Percentiles rank a stretch among this genome's conserved stretches.
Conservation (phyloP, 2,329 filamentous ascomycete species). For the Aureobasidium namibiae region DNA sequence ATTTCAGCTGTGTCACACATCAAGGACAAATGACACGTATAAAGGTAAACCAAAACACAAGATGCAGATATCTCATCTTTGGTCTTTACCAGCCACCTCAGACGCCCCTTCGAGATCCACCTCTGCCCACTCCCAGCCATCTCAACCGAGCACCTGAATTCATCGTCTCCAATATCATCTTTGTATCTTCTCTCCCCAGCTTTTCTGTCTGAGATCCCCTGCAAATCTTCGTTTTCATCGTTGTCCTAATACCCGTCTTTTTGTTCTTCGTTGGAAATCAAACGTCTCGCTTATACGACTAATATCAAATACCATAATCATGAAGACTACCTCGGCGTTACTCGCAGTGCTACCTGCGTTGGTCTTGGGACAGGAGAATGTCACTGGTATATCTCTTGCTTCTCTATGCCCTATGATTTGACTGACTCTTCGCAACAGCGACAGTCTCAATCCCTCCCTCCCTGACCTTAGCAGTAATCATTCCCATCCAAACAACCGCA, state of each 20-base stretch:
- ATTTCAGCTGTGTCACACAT: too few species aligned
- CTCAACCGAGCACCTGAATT: neutral
- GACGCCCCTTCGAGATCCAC: neutral
- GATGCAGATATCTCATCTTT: too few species aligned
- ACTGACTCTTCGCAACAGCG: neutral
- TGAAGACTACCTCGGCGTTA: neutral
- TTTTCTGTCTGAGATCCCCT: neutral
- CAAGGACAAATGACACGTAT: neutral
- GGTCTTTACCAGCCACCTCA: neutral
- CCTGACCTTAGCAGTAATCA: conserved; percentile 13
- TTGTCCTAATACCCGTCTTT: neutral
- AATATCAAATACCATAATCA: neutral
- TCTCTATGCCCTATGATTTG: too few species aligned
- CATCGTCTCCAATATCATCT: neutral
- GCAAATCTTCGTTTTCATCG: neutral
- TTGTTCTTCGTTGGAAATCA: neutral
- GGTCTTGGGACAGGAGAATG: neutral
- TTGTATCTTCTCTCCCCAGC: neutral
- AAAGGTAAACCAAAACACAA: neutral
- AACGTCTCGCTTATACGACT: neutral
- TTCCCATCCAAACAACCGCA: conserved; percentile 13
- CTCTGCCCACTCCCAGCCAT: neutral
- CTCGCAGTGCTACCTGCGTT: neutral
- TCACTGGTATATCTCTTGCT: neutral
- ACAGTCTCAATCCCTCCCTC: conserved; percentile 12